Conservation (phyloP, 441 rosid species). For the Erodium texanum region DNA sequence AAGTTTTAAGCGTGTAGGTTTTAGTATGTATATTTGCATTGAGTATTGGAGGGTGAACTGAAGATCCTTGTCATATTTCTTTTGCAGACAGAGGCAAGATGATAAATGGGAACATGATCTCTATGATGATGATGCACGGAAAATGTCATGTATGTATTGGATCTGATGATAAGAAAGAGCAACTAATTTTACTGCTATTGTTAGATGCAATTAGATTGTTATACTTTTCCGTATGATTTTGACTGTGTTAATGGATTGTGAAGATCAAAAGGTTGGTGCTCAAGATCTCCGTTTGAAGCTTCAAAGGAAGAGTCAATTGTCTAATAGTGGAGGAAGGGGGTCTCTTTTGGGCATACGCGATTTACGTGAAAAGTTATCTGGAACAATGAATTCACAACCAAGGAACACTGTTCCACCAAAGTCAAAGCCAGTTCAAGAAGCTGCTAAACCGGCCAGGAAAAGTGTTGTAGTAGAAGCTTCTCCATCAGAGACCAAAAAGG, state of each 20-base stretch:
- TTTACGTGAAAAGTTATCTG: conserved; percentile 87
- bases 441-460: conserved; percentile 50
- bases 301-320: conserved; percentile 43
- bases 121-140: conserved; percentile 40
- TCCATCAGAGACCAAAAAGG: conserved; percentile 44
- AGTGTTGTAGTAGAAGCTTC: conserved; percentile 50
- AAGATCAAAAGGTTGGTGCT: conserved; percentile 59
- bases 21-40: not conserved
- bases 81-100: conserved; percentile 82
- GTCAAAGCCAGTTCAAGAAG: conserved; percentile 41
- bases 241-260: conserved; percentile 38
- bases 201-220: not conserved
- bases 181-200: not conserved
- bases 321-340: conserved; percentile 48
- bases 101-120: conserved; percentile 99
- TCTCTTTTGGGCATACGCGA: conserved; percentile 50
- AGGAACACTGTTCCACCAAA: conserved; percentile 40
- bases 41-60: not conserved
- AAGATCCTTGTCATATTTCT: not conserved
- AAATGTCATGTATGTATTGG: conserved; percentile 52
- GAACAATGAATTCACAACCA: conserved; percentile 53
- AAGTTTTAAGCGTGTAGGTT: not conserved
- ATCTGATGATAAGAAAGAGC: not conserved
- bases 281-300: conserved; percentile 91
- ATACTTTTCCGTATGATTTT: conserved; percentile 22